Evolutionary conservation across 73 alveolate genomes (phyloP).

Genomic region (Tetrahymena elliotti): DNA sequence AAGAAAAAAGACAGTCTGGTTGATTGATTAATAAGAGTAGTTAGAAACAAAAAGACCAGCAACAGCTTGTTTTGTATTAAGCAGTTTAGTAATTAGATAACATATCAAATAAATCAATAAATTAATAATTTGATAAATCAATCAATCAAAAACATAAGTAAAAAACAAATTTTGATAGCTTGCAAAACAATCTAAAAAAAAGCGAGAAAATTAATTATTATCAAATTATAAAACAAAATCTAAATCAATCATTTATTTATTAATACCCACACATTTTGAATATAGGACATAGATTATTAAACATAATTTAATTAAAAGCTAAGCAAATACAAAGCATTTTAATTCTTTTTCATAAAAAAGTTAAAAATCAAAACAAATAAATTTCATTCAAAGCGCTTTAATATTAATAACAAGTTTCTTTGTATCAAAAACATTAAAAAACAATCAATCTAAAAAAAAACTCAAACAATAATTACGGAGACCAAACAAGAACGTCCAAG

Average conservation of each 20-base stretch:
- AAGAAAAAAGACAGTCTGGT: not conserved
- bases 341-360: not conserved
- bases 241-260: not conserved
- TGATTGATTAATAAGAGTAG: not conserved
- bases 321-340: not conserved
- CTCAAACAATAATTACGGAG: not conserved
- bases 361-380: not conserved
- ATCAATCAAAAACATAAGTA: not conserved
- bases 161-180: not conserved
- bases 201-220: not conserved
- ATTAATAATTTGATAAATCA: too few relatives aligned
- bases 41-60: not conserved
- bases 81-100: not conserved
- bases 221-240: not conserved
- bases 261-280: not conserved
- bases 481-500: not conserved
- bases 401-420: not conserved
- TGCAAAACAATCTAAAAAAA: not conserved
- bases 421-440: not conserved
- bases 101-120: not conserved
- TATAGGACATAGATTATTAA: not conserved
- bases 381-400: not conserved
- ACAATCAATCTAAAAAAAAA: not conserved
- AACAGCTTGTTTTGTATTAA: not conserved
- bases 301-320: not conserved